Conservation (phyloP, 768 basidiomycete genomes). For the Lentinula sp. region DNA sequence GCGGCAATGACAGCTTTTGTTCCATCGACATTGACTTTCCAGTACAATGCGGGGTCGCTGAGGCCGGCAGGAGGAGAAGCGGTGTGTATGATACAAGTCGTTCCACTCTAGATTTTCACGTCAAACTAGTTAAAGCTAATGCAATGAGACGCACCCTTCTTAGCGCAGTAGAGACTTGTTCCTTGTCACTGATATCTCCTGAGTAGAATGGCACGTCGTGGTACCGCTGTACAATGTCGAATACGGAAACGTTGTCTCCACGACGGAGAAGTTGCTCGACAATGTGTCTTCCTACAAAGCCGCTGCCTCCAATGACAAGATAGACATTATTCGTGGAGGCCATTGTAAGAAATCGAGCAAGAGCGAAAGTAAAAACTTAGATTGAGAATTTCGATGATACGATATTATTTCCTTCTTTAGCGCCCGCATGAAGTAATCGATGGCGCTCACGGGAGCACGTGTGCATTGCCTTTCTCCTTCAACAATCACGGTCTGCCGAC, state of each 20-base stretch:
- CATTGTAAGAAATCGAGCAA: not conserved
- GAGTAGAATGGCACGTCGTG: constrained; percentile 84
- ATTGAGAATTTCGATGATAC: not conserved
- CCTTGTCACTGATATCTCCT: constrained; percentile 81
- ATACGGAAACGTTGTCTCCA: constrained; percentile 75
- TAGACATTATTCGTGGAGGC: constrained; percentile 50
- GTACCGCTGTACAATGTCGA: constrained; percentile 91
- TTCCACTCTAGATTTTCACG: constrained; percentile 47
- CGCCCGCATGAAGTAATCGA: not conserved
- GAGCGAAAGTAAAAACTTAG: not conserved
- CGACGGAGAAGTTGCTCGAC: constrained; percentile 79
- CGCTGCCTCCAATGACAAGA: constrained; percentile 91
- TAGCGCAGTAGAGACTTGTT: constrained; percentile 66
- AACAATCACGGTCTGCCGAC: constrained; percentile 4
- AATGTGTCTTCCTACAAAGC: constrained; percentile 88
- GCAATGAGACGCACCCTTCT: constrained; percentile 45
- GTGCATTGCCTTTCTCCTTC: not conserved
- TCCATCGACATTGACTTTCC: constrained; percentile 92
- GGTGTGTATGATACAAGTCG: constrained; percentile 93
- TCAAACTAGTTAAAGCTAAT: constrained; percentile 6
- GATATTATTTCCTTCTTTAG: constrained; percentile 6
- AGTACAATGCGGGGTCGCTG: constrained; percentile 67
- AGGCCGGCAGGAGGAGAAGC: constrained; percentile 73
- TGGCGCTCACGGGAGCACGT: constrained; percentile 1
- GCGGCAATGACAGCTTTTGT: constrained; percentile 82